Evolutionary conservation across 2,329 filamentous ascomycete genomes (phyloP), one percentile per base, ranked within the genome.

Genomic region (Diaporthe australafricana): DNA sequence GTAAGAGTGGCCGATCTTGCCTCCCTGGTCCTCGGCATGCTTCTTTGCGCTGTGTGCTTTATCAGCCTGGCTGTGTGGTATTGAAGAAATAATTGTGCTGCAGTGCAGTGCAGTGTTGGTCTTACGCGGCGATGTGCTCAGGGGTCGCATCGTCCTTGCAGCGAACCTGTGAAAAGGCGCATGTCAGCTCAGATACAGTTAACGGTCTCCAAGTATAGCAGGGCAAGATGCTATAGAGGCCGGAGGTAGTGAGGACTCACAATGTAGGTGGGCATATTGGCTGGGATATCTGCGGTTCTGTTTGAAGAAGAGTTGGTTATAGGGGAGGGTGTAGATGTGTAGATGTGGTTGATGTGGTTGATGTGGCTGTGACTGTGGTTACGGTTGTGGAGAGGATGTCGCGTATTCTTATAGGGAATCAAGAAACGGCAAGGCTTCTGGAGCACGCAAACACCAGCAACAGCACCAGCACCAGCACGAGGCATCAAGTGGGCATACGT

Each of bases 1-100:
- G 87, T 94, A 98, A 81, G 96, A 93, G 77, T 96, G 91, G 70
- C 85, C 90, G 84, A 98, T 96, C 82, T 90, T 90, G 80, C 95
- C 96, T 79, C 96, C 96, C 80, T 96, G 90, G 52, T 92, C 88
- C 73, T 81, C 84, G 77, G 91, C 93, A 72, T 91, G 85, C 81
- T 95, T 85, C 90, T 97, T 97, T 73, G 93, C 92, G 67, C 93
- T 95, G 77, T 52, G 20, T 16, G 20, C 52, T 53, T 22, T 14
- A 30, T 42, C 35, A 53, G 53, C 9, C 57, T 27, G 62, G 32
- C 52, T 20, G 20, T 30, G 47, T 22, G 16, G 11, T 16, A 38
- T 16, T 35, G 16, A 2, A 48, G 16, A 5, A 27, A 53, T 27
- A 2, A 20, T 25, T 27, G 20, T 8, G 9, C 5, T 35, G 63